Base-by-base conservation (phyloP, 2,329 filamentous ascomycete genomes). In the Fusarium goolgardi region DNA sequence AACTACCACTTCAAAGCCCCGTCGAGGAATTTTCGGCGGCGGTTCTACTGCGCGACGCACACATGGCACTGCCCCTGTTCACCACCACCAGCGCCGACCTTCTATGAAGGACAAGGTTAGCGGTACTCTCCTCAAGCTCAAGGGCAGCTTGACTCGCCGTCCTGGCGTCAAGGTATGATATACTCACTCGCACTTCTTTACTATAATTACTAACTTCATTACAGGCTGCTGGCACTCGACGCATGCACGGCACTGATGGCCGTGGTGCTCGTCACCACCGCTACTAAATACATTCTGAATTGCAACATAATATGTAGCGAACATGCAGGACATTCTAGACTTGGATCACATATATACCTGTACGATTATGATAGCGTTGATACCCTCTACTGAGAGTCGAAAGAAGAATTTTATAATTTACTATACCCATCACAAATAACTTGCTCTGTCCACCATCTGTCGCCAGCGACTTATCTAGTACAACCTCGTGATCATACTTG, bases 101-200 rank as follows among this genome's bases (percentile, higher is more conserved):
- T 87, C 84, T 39, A 81, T 94, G 69, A 90, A 90, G 46, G 92
- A 95, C 81, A 95, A 94, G 80, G 85, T 95, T 71, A 89, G 86
- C 50, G 92, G 92, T 20, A 91, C 91, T 1, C 81, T 95, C 77
- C 83, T 92, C 81, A 92, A 87, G 81, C 78, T 95, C 67, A 89
- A 88, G 78, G 92, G 92, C 10, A 87, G 82, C 55, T 75, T 95
- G 59, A 94, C 90, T 2, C 79, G 87, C 47, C 84, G 88, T 40
- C 90, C 91, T 4, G 92, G 89, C 25, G 80, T 91, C 69, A 94
- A 94, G 88, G 88, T 88, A 79, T 63, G 76, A 47, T 6, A 47
- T 6, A 21, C 9, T 34, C 16, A n/a, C 25, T n/a, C 12, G 23
- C 4, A 25, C 11, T 21, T 23, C 13, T 18, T n/a, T 21, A 32